Base-by-base conservation (phyloP, 345 rosid genomes). In the Corchorus olitorius region DNA sequence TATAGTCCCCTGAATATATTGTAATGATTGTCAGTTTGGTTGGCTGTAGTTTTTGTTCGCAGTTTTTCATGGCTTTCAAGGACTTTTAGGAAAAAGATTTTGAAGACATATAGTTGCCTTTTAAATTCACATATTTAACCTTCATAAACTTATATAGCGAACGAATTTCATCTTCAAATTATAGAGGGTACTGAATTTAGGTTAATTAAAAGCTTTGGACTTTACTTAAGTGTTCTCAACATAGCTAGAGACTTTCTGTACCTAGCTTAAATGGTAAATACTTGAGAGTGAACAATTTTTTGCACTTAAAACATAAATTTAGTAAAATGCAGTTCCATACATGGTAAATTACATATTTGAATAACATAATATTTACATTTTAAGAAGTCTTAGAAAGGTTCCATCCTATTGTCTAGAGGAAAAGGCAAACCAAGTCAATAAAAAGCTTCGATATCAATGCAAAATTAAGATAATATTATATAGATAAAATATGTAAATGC, bases 331-430 rank as follows among this genome's bases (percentile, higher is more conserved):
- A 17, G 20, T 55, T 56, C 64, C 70, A 78, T 58, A 78, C 43
- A 75, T 70, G 49, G 64, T 33, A 64, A 35, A 27, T 37, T 82
- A 78, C 81, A 70, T 17, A 53, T 17, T 53, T 53, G 61, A 70
- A 78, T 72, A 52, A 55, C 53, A 64, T 27, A 70, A 77, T 37
- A 55, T 35, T 81, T 81, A 81, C 84, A 81, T 37, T 46, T 39
- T 52, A 52, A 77, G 16, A 48, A 81, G 65, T 48, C 75, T 54
- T 48, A 73, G 49, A 60, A 81, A 13, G 45, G 19, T 56, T 43
- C 17, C 17, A 50, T 39, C 73, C 76, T 63, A 81, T 56, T 15
- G 37, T 73, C 54, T 27, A 65, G 63, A 43, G 20, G 27, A 0
- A 74, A 77, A 48, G 52, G 70, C 73, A 46, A 35, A 59, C 34